Evolutionary conservation across 192 early-diverging fungal species (phyloP), one percentile per base, ranked within the genome.

Genomic region (Jimgerdemannia lactiflua): DNA sequence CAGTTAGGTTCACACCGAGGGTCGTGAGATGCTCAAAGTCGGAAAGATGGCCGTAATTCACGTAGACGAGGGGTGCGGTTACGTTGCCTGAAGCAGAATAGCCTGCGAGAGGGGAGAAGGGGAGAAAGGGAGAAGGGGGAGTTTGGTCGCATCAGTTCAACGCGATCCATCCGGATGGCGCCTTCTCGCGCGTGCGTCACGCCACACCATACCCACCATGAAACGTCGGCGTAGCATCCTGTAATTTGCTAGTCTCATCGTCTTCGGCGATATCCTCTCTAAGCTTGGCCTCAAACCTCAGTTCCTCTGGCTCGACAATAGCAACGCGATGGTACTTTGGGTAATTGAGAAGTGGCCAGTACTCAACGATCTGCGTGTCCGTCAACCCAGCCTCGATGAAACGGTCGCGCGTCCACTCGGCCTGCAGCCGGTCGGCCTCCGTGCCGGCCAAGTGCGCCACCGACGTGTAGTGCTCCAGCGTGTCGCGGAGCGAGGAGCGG

Each of bases 31-130:
- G 75, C 39, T 63, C 69, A 75, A 88, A 91, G 76, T 92, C 91
- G 43, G 83, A 77, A n/a, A 68, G 29, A 4, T 78, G 73, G 71
- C 90, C 90, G 75, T 89, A 91, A 76, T 90, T 88, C 43, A 88
- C 90, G 75, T 91, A 91, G 2, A 91, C 83, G 9, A 92, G 72
- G 70, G 77, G 80, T 3, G 81, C 88, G 42, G 89, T 90, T n/a
- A 91, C 85, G 72, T 89, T 86, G 6, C 89, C 90, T 17, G 83
- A 78, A 9, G 80, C 85, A 41, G 89, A 85, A 74, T 86, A 86
- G 19, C 85, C 49, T 59, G 29, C 29, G 29, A 29, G 29, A 29
- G 29, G 29, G 6, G 49, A 59, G 49, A 59, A 59, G 49, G 2
- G 49, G 49, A 54, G 11, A 71, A 71, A 71, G 59, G 59, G 59